Base-by-base conservation (phyloP, 2,329 filamentous ascomycete genomes). In the Whalleya microplaca region DNA sequence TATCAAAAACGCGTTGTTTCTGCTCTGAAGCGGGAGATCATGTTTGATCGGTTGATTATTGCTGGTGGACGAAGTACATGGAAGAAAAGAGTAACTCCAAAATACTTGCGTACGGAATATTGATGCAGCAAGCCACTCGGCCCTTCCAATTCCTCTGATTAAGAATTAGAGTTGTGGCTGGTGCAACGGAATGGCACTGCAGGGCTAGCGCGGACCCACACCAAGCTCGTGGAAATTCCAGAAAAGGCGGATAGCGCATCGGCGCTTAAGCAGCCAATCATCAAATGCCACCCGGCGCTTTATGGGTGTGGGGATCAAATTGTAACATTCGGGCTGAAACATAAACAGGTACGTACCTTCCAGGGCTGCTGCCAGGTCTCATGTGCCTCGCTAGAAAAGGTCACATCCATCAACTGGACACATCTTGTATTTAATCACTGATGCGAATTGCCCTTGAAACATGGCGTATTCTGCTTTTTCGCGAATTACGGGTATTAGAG, bases 281-380 rank as follows among this genome's bases (percentile, higher is more conserved):
- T 21, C 51, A 7, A 2, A 19, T n/a, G 48, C 51, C 60, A 48
- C 47, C 48, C 59, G 55, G 56, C 45, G 58, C 54, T 53, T n/a
- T 60, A 50, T 21, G 50, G 16, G 27, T 43, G 41, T 51, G 55
- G 62, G 48, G 51, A 48, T 41, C 20, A 43, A 43, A 44, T 21
- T n/a, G n/a, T n/a, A n/a, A n/a, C n/a, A n/a, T n/a, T 50, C 37
- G 47, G 54, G 51, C 61, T 64, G 59, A 64, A 65, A 65, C 63
- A 37, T 56, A 54, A 58, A 61, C n/a, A 45, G 48, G 51, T 55
- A 61, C 54, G 54, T 60, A 56, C 51, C 40, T 6, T 5, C 12
- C n/a, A n/a, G n/a, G n/a, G n/a, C n/a, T n/a, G n/a, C n/a, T n/a
- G n/a, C n/a, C n/a, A n/a, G n/a, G n/a, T n/a, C n/a, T n/a, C n/a